A percentile compares a stretch with the other conserved stretches of the same genome.
phyloP scores from a whole-genome alignment of 2,329 filamentous ascomycete genomes.

The Phialophora macrospora region DNA sequence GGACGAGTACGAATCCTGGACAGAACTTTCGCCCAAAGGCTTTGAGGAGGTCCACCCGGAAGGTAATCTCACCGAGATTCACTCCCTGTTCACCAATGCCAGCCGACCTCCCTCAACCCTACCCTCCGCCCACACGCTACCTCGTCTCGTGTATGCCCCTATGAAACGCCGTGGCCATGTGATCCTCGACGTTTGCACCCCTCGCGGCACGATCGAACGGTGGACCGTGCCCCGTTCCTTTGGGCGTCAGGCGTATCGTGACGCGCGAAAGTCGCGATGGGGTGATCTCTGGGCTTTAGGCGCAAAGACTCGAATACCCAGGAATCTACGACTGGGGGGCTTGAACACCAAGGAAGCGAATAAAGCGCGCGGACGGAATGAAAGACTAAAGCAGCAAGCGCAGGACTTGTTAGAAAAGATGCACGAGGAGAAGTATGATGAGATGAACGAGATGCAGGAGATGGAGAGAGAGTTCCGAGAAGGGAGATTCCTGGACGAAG shows the following conservation, averaged over 20 bases:
- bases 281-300: conserved; percentile 95
- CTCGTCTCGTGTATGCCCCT: conserved; percentile 76
- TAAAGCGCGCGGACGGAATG: conserved; percentile 20
- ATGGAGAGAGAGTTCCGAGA: conserved; percentile 21
- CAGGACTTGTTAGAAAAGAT: conserved; percentile 29
- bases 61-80: conserved; percentile 20
- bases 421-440: conserved; percentile 26
- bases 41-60: conserved; percentile 33
- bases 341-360: conserved; percentile 31
- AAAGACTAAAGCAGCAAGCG: conserved; percentile 28
- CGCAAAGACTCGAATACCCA: conserved; percentile 77
- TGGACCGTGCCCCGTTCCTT: conserved; percentile 89
- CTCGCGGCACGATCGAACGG: conserved; percentile 80
- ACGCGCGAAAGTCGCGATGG: conserved; percentile 88
- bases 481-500: conserved; percentile 10
- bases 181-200: conserved; percentile 87
- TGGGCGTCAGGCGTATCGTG: conserved; percentile 81
- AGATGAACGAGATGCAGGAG: conserved; percentile 24
- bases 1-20: conserved; percentile 27
- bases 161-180: conserved; percentile 89
- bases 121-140: conserved; percentile 57
- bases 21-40: conserved; percentile 22
- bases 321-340: conserved; percentile 58
- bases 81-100: conserved; percentile 33
- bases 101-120: conserved; percentile 54